phyloP scores from a whole-genome alignment of 257 asterid species.

The Solanum etuberosum region DNA sequence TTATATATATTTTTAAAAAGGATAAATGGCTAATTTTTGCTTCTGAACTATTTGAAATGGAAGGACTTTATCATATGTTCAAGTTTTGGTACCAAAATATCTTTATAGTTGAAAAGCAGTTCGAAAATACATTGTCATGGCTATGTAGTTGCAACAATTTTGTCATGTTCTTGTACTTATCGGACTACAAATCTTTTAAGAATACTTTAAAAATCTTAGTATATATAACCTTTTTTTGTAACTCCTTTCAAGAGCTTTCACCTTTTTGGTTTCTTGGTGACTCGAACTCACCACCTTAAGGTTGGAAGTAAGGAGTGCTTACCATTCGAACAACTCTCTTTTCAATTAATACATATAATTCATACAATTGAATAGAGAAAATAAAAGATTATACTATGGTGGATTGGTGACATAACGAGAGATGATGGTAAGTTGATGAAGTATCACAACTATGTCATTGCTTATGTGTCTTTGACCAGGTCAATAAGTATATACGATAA shows the following conservation, averaged over 20 bases:
- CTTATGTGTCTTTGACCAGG: neutral
- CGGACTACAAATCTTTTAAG: neutral
- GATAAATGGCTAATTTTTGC: neutral
- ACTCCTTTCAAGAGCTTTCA: no score
- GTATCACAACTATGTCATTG: neutral
- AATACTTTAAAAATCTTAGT: neutral
- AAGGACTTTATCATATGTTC: neutral
- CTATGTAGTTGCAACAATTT: neutral
- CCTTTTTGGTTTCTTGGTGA: no score
- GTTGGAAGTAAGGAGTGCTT: no score
- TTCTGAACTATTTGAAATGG: neutral
- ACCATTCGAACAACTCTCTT: neutral
- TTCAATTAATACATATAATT: neutral
- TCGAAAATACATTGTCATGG: neutral
- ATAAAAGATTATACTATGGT: neutral
- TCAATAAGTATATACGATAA: neutral
- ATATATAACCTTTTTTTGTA: accelerated
- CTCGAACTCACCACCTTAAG: no score
- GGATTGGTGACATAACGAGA: neutral
- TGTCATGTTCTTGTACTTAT: neutral
- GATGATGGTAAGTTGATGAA: neutral
- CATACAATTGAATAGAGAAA: neutral
- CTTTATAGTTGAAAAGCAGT: neutral
- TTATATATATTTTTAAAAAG: neutral
- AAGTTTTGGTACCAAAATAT: neutral